Base-by-base conservation (phyloP, 331 rosid genomes). In the Quercus lobata region DNA sequence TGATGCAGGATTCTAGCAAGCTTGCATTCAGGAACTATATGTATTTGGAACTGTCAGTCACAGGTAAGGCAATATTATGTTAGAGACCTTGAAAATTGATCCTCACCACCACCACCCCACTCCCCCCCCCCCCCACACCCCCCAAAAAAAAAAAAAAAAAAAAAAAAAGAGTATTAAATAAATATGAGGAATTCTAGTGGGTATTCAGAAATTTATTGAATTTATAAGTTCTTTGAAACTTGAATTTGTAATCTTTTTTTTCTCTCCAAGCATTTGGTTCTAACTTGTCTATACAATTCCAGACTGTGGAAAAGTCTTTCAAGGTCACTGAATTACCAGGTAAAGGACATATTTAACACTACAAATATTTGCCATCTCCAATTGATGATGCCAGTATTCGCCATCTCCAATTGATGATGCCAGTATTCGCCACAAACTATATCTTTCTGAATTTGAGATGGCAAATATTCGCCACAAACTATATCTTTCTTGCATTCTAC, bases 321-420 rank as follows among this genome's bases (percentile, higher is more conserved):
- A 92, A 91, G 83, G 69, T 86, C 72, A 88, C 91, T 9, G 97
- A 92, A 72, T 84, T 71, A 52, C 98, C 95, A 84, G 98, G 98
- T 94, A 91, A 76, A 55, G 74, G 10, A 74, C 79, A 73, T 5
- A 74, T 2, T 21, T 34, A 52, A 16, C 63, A 53, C 30, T 25
- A 54, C 71, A 61, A 16, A 30, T 27, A 6, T 24, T 69, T 37
- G n/a, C n/a, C n/a, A n/a, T n/a, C n/a, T n/a, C n/a, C n/a, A n/a
- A n/a, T n/a, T n/a, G n/a, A n/a, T n/a, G n/a, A n/a, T n/a, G n/a
- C n/a, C n/a, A n/a, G n/a, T n/a, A n/a, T n/a, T n/a, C n/a, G 53
- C 65, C 60, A 35, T 32, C 74, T 27, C 60, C n/a, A 49, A 35
- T 72, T 60, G 12, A 7, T 55, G 53, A 49, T 49, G 54, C 54